Conservation (phyloP, 306 rosid genomes). For the Dryas drummondii region DNA sequence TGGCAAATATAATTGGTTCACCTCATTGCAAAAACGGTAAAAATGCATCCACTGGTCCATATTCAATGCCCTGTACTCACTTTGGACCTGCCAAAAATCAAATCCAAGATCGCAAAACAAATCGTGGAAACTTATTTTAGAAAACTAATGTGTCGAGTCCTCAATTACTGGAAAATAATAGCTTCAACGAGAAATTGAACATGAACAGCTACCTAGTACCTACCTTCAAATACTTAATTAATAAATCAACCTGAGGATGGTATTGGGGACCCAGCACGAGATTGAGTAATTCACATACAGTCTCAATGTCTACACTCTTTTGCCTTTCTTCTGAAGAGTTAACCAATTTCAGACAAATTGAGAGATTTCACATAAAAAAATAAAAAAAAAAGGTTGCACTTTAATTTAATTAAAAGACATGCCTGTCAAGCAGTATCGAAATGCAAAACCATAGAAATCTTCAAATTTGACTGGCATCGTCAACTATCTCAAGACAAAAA, state of each 20-base stretch:
- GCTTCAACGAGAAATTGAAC: neutral
- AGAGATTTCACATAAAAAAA: neutral
- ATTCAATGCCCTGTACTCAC: conserved; percentile 51
- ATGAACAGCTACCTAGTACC: conserved; percentile 6
- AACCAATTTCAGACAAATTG: conserved; percentile 1
- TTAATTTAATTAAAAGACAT: neutral
- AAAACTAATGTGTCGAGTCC: neutral
- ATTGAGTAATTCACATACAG: conserved; percentile 51
- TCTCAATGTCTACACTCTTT: conserved; percentile 63
- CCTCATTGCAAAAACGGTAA: conserved; percentile 61
- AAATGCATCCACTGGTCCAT: conserved; percentile 66
- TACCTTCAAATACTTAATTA: conserved; percentile 61
- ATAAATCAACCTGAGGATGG: conserved; percentile 43
- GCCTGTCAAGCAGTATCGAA: conserved; percentile 49
- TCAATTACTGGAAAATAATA: neutral
- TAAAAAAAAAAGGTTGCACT: neutral
- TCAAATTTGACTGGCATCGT: conserved; percentile 38
- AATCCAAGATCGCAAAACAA: neutral
- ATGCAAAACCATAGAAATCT: conserved; percentile 61
- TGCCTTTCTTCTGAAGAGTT: conserved; percentile 59
- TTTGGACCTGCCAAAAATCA: conserved; percentile 50
- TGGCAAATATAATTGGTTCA: conserved; percentile 12
- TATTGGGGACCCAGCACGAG: conserved; percentile 50
- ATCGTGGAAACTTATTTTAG: neutral
- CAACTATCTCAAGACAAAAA: conserved; percentile 39